These are phyloP conservation scores for Ganoderma resinaceum DNA, from an alignment of 1,284 basidiomycete genomes.

Conservation along the genomic window DNA sequence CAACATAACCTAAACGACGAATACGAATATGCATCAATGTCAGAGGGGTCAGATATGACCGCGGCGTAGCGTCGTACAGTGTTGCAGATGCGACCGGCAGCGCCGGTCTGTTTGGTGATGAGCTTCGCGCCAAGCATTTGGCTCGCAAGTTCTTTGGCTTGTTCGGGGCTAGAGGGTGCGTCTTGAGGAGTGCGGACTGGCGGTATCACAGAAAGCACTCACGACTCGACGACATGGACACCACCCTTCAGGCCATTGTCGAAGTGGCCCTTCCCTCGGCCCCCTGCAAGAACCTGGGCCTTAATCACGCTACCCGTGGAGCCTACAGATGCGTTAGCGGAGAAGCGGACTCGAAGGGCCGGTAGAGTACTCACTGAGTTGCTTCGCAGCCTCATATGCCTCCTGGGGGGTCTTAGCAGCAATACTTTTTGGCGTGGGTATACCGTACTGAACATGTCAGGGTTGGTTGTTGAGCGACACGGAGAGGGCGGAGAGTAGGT, in stretches of 20 bases:
- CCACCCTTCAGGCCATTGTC: conserved; percentile 97
- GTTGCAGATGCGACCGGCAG: conserved; percentile 92
- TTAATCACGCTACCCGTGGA: conserved; percentile 89
- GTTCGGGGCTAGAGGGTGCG: conserved; percentile 70
- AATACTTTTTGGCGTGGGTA: conserved; percentile 94
- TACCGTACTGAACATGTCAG: conserved; percentile 76
- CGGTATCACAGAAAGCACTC: conserved; percentile 36
- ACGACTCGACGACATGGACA: conserved; percentile 95
- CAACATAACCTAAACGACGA: conserved; percentile 89
- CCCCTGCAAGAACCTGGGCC: conserved; percentile 98
- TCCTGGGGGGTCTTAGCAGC: conserved; percentile 91
- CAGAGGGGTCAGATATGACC: not conserved
- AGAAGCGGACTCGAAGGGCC: conserved; percentile 1
- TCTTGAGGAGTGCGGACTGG: not conserved
- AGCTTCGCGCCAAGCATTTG: conserved; percentile 97
- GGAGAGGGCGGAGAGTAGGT: not conserved
- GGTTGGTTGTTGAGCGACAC: conserved; percentile 7
- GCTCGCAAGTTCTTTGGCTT: conserved; percentile 87
- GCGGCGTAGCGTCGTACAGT: conserved; percentile 62
- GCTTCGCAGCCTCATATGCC: conserved; percentile 88
- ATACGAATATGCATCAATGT: conserved; percentile 3
- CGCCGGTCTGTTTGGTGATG: conserved; percentile 99
- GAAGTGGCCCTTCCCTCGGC: conserved; percentile 98
- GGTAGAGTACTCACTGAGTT: conserved; percentile 69
- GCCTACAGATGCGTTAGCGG: conserved; percentile 48